These are phyloP conservation scores for Trichoderma asperellum DNA, from an alignment of 2,329 filamentous ascomycete species.

Conservation along the genomic window DNA sequence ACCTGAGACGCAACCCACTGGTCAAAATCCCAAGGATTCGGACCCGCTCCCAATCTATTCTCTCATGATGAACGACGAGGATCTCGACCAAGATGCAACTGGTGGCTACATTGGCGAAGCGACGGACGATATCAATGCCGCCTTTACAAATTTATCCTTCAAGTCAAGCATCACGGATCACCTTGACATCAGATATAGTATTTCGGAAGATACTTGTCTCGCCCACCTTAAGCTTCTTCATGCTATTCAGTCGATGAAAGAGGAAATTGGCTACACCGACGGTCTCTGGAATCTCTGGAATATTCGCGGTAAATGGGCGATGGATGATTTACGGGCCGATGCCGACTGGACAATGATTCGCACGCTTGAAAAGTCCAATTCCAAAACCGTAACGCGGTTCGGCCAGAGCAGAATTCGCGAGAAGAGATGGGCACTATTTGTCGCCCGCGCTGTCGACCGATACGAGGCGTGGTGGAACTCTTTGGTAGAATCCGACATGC, in stretches of 20 bases:
- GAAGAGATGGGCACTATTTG: conserved; percentile 74
- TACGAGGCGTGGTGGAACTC: conserved; percentile 69
- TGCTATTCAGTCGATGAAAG: conserved; percentile 68
- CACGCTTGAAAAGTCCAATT: conserved; percentile 34
- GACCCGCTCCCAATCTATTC: background rate
- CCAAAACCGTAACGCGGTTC: conserved; percentile 38
- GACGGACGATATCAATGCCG: background rate
- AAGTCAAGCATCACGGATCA: background rate
- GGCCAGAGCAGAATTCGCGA: conserved; percentile 61
- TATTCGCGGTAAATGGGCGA: conserved; percentile 39
- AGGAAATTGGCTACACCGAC: conserved; percentile 67
- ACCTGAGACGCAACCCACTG: background rate
- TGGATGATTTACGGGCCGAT: conserved; percentile 12
- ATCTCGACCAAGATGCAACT: background rate
- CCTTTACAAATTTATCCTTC: conserved; percentile 4
- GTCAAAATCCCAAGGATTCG: background rate
- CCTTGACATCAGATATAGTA: background rate
- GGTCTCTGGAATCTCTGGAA: conserved; percentile 69
- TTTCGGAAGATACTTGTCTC: conserved; percentile 60
- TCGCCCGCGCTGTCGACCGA: conserved; percentile 68
- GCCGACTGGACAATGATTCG: conserved; percentile 23
- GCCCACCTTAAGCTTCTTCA: conserved; percentile 75
- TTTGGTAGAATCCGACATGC: conserved; percentile 35
- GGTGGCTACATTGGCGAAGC: background rate
- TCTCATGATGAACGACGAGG: background rate